phyloP scores from a whole-genome alignment of 2,329 filamentous ascomycete genomes.

The Colletotrichum sp. region DNA sequence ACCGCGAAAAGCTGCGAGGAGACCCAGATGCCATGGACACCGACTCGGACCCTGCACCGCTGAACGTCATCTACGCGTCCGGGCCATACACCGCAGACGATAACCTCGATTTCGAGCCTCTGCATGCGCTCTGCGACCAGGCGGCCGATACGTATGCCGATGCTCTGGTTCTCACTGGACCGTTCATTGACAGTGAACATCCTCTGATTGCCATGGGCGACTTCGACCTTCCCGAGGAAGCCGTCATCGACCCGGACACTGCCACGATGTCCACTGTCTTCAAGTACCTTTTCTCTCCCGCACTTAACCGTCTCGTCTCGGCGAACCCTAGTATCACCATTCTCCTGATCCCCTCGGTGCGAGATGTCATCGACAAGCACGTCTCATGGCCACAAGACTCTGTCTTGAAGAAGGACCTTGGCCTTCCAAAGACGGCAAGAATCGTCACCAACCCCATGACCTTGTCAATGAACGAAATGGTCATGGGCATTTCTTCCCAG shows the following conservation, averaged over 20 bases:
- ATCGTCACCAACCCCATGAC: constrained; percentile 92
- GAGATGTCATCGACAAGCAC: constrained; percentile 81
- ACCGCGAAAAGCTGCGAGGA: constrained; percentile 72
- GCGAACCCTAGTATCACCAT: constrained; percentile 81
- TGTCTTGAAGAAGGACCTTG: constrained; percentile 73
- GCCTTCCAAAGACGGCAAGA: constrained; percentile 76
- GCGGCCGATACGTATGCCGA: constrained; percentile 80
- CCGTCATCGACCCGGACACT: constrained; percentile 73
- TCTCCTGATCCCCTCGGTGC: constrained; percentile 81
- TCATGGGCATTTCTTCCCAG: constrained; percentile 81
- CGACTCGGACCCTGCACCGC: constrained; percentile 61
- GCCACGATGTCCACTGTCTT: constrained; percentile 85
- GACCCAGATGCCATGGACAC: constrained; percentile 67
- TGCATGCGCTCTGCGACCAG: constrained; percentile 80
- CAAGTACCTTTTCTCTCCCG: constrained; percentile 76
- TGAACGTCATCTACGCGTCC: constrained; percentile 79
- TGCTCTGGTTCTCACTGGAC: constrained; percentile 79
- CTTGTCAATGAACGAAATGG: constrained; percentile 84
- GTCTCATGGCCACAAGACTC: constrained; percentile 79
- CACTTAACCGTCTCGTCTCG: constrained; percentile 72
- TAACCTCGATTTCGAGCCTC: constrained; percentile 87
- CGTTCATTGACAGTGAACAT: constrained; percentile 92
- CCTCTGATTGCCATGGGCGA: constrained; percentile 83
- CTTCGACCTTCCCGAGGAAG: constrained; percentile 75
- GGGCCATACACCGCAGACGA: constrained; percentile 94